Evolutionary conservation across 805 yeast genomes (phyloP).

Genomic region (Wickerhamiella kurtzmanii): DNA sequence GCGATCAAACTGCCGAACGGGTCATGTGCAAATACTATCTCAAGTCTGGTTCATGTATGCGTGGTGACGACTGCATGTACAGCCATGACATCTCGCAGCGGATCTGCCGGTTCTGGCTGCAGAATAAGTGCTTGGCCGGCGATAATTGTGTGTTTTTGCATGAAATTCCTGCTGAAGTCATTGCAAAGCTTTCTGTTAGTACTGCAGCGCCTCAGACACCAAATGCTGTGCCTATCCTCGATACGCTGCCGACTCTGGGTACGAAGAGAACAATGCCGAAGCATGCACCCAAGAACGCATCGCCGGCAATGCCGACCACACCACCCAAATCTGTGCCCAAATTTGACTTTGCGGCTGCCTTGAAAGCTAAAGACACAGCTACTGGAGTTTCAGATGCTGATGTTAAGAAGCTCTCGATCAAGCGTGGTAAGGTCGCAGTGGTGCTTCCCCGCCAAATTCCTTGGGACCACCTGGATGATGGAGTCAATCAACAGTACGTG

Average conservation of each 20-base stretch:
- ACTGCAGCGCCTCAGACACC: not conserved
- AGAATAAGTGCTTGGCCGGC: slow-evolving; percentile 33
- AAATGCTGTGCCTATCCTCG: not conserved
- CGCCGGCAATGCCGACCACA: not conserved
- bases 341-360: not conserved
- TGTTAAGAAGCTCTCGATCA: not conserved
- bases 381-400: not conserved
- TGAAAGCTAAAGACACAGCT: not conserved
- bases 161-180: slow-evolving; percentile 22
- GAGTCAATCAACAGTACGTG: slow-evolving; percentile 18
- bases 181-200: not conserved
- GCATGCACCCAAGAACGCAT: too few species aligned
- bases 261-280: slow-evolving; percentile 5
- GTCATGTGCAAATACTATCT: slow-evolving; percentile 32
- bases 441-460: slow-evolving; percentile 18
- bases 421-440: slow-evolving; percentile 3
- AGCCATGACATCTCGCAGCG: slow-evolving; percentile 33
- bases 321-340: not conserved
- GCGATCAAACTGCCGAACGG: slow-evolving; percentile 20
- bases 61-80: slow-evolving; percentile 33
- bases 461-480: slow-evolving; percentile 21
- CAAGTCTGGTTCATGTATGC: slow-evolving; percentile 31
- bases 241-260: slow-evolving; percentile 13
- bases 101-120: slow-evolving; percentile 36
- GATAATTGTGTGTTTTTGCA: slow-evolving; percentile 32